These are phyloP conservation scores for Coemansia sp. DNA, from an alignment of 192 early-diverging fungal genomes.

Conservation along the genomic window DNA sequence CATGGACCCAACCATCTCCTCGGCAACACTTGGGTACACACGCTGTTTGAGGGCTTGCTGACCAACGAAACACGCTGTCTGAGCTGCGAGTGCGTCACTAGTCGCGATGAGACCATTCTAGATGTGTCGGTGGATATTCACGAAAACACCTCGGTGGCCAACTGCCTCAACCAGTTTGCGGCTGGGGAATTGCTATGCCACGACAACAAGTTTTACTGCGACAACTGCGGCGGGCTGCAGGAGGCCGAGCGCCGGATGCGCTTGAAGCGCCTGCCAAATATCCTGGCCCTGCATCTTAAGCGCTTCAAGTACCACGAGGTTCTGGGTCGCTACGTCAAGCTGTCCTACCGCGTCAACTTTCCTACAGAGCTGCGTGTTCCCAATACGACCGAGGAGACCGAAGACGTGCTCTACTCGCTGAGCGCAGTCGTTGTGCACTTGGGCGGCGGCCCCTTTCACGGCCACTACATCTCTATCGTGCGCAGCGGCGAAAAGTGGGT, in stretches of 20 bases:
- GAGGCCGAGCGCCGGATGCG: slow-evolving; percentile 99
- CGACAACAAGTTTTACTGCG: slow-evolving; percentile 98
- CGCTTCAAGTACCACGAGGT: slow-evolving; percentile 97
- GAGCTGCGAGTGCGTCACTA: slow-evolving; percentile 94
- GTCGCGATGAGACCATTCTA: slow-evolving; percentile 90
- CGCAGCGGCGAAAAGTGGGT: slow-evolving; percentile 87
- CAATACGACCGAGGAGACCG: slow-evolving; percentile 89
- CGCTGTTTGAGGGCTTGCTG: slow-evolving; percentile 90
- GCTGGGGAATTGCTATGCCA: slow-evolving; percentile 91
- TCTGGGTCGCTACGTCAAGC: slow-evolving; percentile 87
- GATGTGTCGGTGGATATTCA: slow-evolving; percentile 97
- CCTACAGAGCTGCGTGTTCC: slow-evolving; percentile 92
- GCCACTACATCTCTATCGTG: slow-evolving; percentile 93
- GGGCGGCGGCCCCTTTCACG: slow-evolving; percentile 93
- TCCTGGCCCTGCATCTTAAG: slow-evolving; percentile 94
- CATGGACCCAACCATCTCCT: slow-evolving; percentile 24
- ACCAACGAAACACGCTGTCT: slow-evolving; percentile 98
- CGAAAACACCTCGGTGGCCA: slow-evolving; percentile 90
- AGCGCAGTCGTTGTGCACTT: slow-evolving; percentile 93
- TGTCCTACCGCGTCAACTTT: slow-evolving; percentile 92
- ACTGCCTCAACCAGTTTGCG: slow-evolving; percentile 95
- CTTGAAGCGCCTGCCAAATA: slow-evolving; percentile 89
- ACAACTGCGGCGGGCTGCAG: slow-evolving; percentile 89
- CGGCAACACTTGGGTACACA: slow-evolving; percentile 85
- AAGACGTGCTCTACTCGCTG: slow-evolving; percentile 85